phyloP scores from a whole-genome alignment of 257 asterid species.

The Pogostemon cablin region DNA sequence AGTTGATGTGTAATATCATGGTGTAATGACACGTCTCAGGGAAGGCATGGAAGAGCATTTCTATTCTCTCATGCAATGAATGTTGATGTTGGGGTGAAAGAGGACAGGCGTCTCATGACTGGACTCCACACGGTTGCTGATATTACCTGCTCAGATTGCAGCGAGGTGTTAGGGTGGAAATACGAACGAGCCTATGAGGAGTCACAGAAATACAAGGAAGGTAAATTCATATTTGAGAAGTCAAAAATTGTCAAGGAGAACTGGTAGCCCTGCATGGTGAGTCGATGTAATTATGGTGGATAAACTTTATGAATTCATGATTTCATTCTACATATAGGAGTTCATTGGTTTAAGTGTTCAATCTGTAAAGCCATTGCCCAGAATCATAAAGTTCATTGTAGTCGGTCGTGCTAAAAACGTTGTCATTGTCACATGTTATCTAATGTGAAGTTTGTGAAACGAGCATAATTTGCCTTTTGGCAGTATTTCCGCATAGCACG shows the following conservation, averaged over 20 bases:
- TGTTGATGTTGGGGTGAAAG: constrained; percentile 60
- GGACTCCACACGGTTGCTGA: constrained; percentile 86
- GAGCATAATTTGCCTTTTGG: constrained; percentile 1
- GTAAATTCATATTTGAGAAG: constrained; percentile 76
- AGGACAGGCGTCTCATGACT: constrained; percentile 71
- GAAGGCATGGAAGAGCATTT: constrained; percentile 74
- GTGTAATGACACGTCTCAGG: constrained; percentile 43
- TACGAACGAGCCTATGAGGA: constrained; percentile 75
- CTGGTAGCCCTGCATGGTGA: constrained; percentile 52
- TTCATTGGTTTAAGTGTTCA: constrained; percentile 35
- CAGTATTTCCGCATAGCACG: too few relatives aligned
- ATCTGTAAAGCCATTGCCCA: constrained; percentile 33
- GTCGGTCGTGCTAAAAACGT: constrained; percentile 1
- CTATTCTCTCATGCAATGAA: constrained; percentile 81
- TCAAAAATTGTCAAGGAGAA: constrained; percentile 73
- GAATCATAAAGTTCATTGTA: not conserved
- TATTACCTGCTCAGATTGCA: constrained; percentile 66
- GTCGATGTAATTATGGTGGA: constrained; percentile 24
- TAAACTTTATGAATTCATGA: constrained; percentile 27
- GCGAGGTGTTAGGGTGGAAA: constrained; percentile 77
- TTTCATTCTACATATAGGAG: constrained; percentile 28
- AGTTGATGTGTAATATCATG: constrained; percentile 24
- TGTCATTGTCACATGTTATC: constrained; percentile 25
- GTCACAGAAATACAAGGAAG: constrained; percentile 81
- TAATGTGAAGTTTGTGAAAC: constrained; percentile 22